Evolutionary conservation across 2,329 filamentous ascomycete genomes (phyloP).

Genomic region (Venturia asperata): DNA sequence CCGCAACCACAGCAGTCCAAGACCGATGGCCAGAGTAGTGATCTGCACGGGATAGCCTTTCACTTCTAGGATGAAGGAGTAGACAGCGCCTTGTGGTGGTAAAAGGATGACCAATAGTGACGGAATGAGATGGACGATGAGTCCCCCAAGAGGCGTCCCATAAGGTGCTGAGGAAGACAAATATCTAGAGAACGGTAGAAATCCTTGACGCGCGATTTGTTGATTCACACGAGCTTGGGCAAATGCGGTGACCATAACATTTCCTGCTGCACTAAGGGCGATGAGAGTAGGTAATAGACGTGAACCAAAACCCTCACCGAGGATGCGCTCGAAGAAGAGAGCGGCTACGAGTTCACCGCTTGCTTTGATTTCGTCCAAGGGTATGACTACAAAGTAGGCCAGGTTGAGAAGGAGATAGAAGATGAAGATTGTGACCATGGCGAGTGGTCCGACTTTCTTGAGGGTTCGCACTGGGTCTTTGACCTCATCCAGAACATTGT

Average conservation of each 20-base stretch:
- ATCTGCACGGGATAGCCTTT: slow-evolving; percentile 62
- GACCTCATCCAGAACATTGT: slow-evolving; percentile 61
- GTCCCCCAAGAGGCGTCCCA: slow-evolving; percentile 58
- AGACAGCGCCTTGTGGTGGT: slow-evolving; percentile 58
- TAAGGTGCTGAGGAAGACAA: slow-evolving; percentile 62
- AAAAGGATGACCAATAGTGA: slow-evolving; percentile 59
- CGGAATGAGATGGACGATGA: slow-evolving; percentile 62
- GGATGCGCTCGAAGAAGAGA: slow-evolving; percentile 21
- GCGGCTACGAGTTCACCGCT: slow-evolving; percentile 19
- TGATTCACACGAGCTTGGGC: slow-evolving; percentile 59
- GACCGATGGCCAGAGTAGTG: slow-evolving; percentile 49
- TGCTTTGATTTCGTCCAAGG: slow-evolving; percentile 19
- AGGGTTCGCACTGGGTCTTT: slow-evolving; percentile 58
- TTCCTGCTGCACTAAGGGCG: slow-evolving; percentile 19
- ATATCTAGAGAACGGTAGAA: slow-evolving; percentile 55
- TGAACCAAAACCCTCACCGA: slow-evolving; percentile 15
- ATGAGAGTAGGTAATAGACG: slow-evolving; percentile 18
- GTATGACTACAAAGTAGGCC: slow-evolving; percentile 19
- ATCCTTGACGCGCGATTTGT: slow-evolving; percentile 64
- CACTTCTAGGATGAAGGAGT: slow-evolving; percentile 66
- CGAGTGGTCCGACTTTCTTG: slow-evolving; percentile 57
- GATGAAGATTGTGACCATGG: slow-evolving; percentile 40
- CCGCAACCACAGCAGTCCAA: slow-evolving; percentile 56
- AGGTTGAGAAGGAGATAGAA: slow-evolving; percentile 20
- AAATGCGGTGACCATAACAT: slow-evolving; percentile 20